These are phyloP conservation scores for Komagataea norvegica DNA, from an alignment of 1,139 yeast species.

Conservation along the genomic window DNA sequence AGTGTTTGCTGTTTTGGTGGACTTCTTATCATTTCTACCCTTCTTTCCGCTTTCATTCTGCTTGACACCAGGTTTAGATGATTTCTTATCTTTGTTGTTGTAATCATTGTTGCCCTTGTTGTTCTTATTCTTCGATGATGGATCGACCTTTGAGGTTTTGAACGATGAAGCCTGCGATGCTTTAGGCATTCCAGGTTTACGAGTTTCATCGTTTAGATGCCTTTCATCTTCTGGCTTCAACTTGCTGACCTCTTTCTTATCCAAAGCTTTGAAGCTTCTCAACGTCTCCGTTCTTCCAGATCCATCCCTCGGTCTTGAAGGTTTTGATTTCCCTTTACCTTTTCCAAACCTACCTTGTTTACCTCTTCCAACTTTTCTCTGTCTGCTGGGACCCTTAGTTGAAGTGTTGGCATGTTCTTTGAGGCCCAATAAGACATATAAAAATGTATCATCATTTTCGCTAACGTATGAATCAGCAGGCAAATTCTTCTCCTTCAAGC, in stretches of 20 bases:
- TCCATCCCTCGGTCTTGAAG: slow-evolving; percentile 10
- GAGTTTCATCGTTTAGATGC: neutral
- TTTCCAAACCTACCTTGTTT: slow-evolving; percentile 13
- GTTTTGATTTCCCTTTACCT: slow-evolving; percentile 7
- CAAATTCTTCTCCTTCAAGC: slow-evolving; percentile 33
- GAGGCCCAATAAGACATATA: slow-evolving; percentile 46
- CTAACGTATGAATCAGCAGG: slow-evolving; percentile 32
- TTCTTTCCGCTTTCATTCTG: neutral
- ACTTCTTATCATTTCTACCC: neutral
- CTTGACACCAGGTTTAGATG: neutral
- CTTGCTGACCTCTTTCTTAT: slow-evolving; percentile 17
- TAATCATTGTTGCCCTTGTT: too few relatives aligned
- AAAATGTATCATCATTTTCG: slow-evolving; percentile 45
- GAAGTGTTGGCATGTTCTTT: slow-evolving; percentile 33
- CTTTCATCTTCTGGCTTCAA: slow-evolving; percentile 22
- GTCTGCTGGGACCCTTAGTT: slow-evolving; percentile 25
- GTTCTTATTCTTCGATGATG: too few relatives aligned
- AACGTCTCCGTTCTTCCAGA: slow-evolving; percentile 20
- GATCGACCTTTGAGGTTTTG: too few relatives aligned
- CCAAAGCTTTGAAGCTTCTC: slow-evolving; percentile 29
- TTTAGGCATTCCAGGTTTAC: too few relatives aligned
- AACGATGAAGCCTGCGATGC: too few relatives aligned
- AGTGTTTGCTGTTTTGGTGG: neutral
- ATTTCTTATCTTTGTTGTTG: neutral
- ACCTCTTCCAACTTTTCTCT: slow-evolving; percentile 29